A percentile compares a stretch with the other conserved stretches of the same genome.
Evolutionary conservation across 2,329 filamentous ascomycete genomes (phyloP).

Genomic region (Blumeriella jaapii): DNA sequence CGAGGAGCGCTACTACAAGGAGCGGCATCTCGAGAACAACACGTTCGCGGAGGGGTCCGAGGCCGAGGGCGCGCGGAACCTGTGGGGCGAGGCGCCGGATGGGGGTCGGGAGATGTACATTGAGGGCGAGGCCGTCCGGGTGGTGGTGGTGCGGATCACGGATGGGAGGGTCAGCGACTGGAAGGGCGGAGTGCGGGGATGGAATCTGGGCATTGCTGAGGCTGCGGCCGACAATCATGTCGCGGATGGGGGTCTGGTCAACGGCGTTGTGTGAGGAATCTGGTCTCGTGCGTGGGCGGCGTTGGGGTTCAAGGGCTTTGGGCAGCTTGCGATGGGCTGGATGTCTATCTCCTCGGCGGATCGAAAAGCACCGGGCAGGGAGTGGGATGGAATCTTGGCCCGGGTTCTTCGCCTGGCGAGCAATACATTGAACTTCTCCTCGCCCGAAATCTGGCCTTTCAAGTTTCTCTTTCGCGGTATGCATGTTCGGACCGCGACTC

Average conservation of each 20-base stretch:
- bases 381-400: too few relatives aligned
- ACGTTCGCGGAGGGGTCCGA: constrained; percentile 56
- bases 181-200: constrained; percentile 90
- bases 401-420: too few relatives aligned
- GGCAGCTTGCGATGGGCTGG: too few relatives aligned
- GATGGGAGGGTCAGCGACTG: constrained; percentile 86
- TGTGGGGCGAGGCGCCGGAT: constrained; percentile 28
- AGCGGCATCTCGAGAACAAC: constrained; percentile 82
- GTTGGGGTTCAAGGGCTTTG: too few relatives aligned
- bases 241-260: constrained; percentile 16
- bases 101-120: constrained; percentile 57
- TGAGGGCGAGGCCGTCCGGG: constrained; percentile 70
- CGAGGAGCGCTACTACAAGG: constrained; percentile 75
- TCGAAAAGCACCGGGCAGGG: too few relatives aligned
- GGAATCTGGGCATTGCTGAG: constrained; percentile 28
- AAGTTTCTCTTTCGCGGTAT: too few relatives aligned
- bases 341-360: too few relatives aligned
- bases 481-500: too few relatives aligned
- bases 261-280: constrained; percentile 19
- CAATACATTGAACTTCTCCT: too few relatives aligned
- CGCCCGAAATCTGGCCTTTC: too few relatives aligned
- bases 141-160: constrained; percentile 74
- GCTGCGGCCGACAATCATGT: constrained; percentile 5
- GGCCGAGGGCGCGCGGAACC: constrained; percentile 22
- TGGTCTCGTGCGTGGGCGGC: too few relatives aligned